Percentiles rank a stretch among this genome's conserved stretches.
phyloP scores from a whole-genome alignment of 225 moss, liverwort and hornwort species.

The Physcomitrium patens region DNA sequence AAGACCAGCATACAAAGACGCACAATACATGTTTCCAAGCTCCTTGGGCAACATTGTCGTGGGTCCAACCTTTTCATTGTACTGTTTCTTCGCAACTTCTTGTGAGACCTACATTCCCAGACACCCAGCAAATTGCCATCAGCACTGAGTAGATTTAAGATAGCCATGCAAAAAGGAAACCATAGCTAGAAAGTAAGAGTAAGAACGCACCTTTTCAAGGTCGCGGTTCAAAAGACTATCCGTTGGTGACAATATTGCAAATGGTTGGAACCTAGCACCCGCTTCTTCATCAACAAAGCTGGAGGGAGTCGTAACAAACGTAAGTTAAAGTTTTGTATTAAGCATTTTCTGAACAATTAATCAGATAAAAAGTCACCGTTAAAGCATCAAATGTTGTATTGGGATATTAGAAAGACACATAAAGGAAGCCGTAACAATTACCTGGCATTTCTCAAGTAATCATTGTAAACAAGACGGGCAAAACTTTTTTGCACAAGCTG shows the following conservation, averaged over 20 bases:
- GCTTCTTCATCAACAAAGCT: constrained; percentile 81
- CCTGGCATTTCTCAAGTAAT: constrained; percentile 73
- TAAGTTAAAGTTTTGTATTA: background rate
- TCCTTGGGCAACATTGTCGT: constrained; percentile 80
- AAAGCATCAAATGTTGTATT: background rate
- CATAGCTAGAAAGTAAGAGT: constrained; percentile 13
- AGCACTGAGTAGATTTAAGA: background rate
- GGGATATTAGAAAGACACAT: background rate
- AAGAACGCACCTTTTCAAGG: constrained; percentile 74
- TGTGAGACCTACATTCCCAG: constrained; percentile 42
- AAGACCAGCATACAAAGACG: constrained; percentile 92
- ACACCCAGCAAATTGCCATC: constrained; percentile 34
- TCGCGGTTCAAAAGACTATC: constrained; percentile 89
- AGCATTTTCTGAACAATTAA: background rate
- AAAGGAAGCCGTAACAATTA: constrained; percentile 23
- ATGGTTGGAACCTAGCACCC: constrained; percentile 73
- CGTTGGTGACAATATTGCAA: constrained; percentile 63
- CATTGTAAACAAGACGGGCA: constrained; percentile 86
- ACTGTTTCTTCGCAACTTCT: constrained; percentile 70
- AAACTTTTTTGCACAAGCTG: constrained; percentile 98
- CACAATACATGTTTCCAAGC: constrained; percentile 97
- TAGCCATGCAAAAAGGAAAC: background rate
- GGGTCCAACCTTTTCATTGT: constrained; percentile 76
- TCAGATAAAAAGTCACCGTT: constrained; percentile 7
- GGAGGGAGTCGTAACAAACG: constrained; percentile 16